A percentile compares a stretch with the other conserved stretches of the same genome.
These are phyloP conservation scores for Xylaria acuta DNA, from an alignment of 495 filamentous ascomycete species.

Conservation along the genomic window DNA sequence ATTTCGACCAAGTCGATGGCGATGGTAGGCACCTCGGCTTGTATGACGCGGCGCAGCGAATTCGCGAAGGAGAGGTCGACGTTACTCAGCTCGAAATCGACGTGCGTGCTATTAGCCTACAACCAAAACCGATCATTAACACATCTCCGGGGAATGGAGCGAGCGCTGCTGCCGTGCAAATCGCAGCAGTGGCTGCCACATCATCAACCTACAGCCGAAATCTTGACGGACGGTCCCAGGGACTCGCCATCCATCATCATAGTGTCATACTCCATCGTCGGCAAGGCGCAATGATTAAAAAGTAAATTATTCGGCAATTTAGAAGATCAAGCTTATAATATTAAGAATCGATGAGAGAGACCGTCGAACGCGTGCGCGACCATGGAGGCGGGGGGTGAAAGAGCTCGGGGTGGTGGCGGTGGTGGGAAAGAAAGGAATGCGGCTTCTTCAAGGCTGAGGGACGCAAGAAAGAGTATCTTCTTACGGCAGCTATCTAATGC, in stretches of 20 bases:
- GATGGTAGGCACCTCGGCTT: slow-evolving; percentile 93
- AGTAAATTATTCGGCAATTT: slow-evolving; percentile 1
- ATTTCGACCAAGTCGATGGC: slow-evolving; percentile 95
- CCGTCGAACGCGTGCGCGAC: background rate
- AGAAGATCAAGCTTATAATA: background rate
- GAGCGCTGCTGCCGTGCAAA: background rate
- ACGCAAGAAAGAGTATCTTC: slow-evolving; percentile 3
- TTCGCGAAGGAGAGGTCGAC: slow-evolving; percentile 91
- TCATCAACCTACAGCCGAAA: slow-evolving; percentile 64
- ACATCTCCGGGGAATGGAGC: background rate
- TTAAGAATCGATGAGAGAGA: background rate
- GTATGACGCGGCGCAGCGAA: slow-evolving; percentile 87
- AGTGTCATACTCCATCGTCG: slow-evolving; percentile 69
- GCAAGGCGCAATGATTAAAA: background rate
- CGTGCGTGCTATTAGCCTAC: slow-evolving; percentile 71
- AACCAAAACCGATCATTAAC: slow-evolving; percentile 20
- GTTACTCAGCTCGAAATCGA: slow-evolving; percentile 82
- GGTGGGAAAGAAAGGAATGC: slow-evolving; percentile 42
- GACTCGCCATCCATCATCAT: slow-evolving; percentile 68
- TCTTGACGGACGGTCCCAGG: slow-evolving; percentile 69
- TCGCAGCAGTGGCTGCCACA: slow-evolving; percentile 15
- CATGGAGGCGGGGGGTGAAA: slow-evolving; percentile 23
- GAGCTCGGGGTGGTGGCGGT: slow-evolving; percentile 20
- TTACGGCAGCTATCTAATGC: background rate
- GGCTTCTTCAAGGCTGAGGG: slow-evolving; percentile 43